Conservation (phyloP, 768 basidiomycete genomes). For the Trametopsis cervina region DNA sequence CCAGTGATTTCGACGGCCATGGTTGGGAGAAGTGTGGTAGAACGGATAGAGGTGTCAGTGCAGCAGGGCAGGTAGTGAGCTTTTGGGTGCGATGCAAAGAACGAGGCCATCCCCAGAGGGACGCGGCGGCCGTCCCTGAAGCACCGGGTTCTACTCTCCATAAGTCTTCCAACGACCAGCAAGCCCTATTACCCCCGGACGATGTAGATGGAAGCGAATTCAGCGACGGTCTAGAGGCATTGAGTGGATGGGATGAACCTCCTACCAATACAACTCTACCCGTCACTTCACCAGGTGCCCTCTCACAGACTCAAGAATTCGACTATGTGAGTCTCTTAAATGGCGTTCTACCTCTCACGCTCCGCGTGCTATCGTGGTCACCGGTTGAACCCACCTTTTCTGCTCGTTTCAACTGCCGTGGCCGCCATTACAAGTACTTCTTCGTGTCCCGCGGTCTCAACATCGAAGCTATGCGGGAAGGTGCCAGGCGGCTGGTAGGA, state of each 20-base stretch:
- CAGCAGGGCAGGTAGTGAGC: slow-evolving; percentile 88
- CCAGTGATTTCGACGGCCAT: slow-evolving; percentile 74
- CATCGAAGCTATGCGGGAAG: slow-evolving; percentile 67
- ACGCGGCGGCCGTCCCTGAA: not conserved
- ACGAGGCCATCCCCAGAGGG: slow-evolving; percentile 8
- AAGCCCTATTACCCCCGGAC: not conserved
- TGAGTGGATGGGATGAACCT: slow-evolving; percentile 27
- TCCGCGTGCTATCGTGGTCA: slow-evolving; percentile 92
- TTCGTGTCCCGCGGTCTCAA: slow-evolving; percentile 69
- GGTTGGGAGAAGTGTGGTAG: slow-evolving; percentile 89
- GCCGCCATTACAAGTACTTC: slow-evolving; percentile 97
- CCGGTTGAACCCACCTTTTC: slow-evolving; percentile 77
- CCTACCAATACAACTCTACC: slow-evolving; percentile 16
- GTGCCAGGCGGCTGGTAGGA: slow-evolving; percentile 66
- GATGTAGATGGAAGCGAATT: slow-evolving; percentile 9
- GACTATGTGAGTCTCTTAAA: slow-evolving; percentile 81
- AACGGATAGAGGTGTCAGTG: slow-evolving; percentile 94
- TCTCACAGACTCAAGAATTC: slow-evolving; percentile 50
- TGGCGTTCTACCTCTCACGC: slow-evolving; percentile 79
- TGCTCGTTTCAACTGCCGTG: slow-evolving; percentile 79
- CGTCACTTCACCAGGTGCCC: slow-evolving; percentile 7
- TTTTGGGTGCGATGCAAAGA: slow-evolving; percentile 82
- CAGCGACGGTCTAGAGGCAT: slow-evolving; percentile 26
- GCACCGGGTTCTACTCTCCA: not conserved
- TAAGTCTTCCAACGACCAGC: slow-evolving; percentile 3